Evolutionary conservation across 1,284 basidiomycete genomes (phyloP).

Genomic region (Puccinia horiana): DNA sequence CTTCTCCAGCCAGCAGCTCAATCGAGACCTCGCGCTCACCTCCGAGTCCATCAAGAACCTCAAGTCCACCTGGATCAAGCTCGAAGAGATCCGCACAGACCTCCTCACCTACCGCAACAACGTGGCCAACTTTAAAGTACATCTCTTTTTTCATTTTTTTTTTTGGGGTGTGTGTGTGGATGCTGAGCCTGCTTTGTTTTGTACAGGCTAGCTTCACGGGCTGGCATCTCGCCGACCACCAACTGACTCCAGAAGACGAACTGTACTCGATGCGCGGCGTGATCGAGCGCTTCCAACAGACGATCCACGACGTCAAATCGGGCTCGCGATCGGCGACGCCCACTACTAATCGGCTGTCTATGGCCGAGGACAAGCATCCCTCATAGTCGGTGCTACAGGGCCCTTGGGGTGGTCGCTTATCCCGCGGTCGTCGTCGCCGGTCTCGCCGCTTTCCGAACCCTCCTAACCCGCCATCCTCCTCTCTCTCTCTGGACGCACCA

Average conservation of each 20-base stretch:
- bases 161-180: not conserved
- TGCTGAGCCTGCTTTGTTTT: not conserved
- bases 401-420: too few relatives aligned
- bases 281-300: constrained; percentile 40
- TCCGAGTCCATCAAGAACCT: constrained; percentile 51
- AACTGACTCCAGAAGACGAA: constrained; percentile 53
- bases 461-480: too few relatives aligned
- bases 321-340: not conserved
- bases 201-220: constrained; percentile 53
- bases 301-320: constrained; percentile 4
- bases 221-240: constrained; percentile 53
- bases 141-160: not conserved
- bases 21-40: constrained; percentile 53
- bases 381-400: too few relatives aligned
- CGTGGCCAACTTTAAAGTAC: constrained; percentile 45
- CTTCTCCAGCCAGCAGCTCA: constrained; percentile 52
- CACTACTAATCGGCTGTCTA: too few relatives aligned
- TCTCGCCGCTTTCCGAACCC: too few relatives aligned
- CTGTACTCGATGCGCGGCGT: constrained; percentile 52
- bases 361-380: too few relatives aligned
- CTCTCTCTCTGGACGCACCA: too few relatives aligned
- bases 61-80: constrained; percentile 42
- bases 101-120: constrained; percentile 51
- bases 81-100: constrained; percentile 53
- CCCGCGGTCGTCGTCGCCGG: too few relatives aligned